These are phyloP conservation scores for Pleurotus salmoneostramineus DNA, from an alignment of 768 basidiomycete species.

Conservation along the genomic window DNA sequence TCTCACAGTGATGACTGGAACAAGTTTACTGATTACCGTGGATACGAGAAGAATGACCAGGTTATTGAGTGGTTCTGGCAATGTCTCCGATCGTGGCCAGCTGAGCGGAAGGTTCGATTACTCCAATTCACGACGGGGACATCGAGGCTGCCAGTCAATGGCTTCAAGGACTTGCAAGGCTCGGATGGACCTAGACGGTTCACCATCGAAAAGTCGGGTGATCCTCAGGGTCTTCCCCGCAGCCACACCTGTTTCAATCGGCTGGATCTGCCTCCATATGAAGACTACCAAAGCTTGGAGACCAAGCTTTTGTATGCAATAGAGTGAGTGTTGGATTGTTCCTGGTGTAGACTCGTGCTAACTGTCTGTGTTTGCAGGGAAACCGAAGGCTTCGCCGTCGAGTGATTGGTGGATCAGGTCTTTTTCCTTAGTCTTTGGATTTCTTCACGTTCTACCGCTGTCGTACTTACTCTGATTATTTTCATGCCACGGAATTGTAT, in stretches of 20 bases:
- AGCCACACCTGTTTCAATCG: conserved; percentile 95
- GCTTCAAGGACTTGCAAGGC: conserved; percentile 93
- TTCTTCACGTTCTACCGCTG: not conserved
- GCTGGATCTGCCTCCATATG: conserved; percentile 85
- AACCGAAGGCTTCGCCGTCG: conserved; percentile 74
- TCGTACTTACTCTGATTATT: not conserved
- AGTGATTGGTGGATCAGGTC: conserved; percentile 27
- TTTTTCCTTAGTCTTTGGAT: not conserved
- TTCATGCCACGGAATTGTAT: conserved; percentile 4
- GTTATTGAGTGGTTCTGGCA: conserved; percentile 98
- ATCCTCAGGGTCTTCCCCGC: conserved; percentile 82
- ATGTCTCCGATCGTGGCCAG: conserved; percentile 84
- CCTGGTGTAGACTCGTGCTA: not conserved
- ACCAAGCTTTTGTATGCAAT: conserved; percentile 82
- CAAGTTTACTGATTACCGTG: conserved; percentile 90
- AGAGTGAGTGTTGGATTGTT: conserved; percentile 47
- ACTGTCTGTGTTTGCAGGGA: conserved; percentile 39
- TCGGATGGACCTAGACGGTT: conserved; percentile 90
- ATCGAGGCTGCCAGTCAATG: conserved; percentile 85
- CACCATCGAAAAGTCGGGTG: conserved; percentile 93
- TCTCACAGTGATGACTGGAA: conserved; percentile 78
- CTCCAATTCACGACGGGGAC: conserved; percentile 89
- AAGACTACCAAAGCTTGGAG: conserved; percentile 83
- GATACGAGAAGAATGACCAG: conserved; percentile 81
- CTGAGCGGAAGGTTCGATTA: conserved; percentile 82